Conservation (phyloP, 2,329 filamentous ascomycete species). For the Pseudocercospora fijiensis region DNA sequence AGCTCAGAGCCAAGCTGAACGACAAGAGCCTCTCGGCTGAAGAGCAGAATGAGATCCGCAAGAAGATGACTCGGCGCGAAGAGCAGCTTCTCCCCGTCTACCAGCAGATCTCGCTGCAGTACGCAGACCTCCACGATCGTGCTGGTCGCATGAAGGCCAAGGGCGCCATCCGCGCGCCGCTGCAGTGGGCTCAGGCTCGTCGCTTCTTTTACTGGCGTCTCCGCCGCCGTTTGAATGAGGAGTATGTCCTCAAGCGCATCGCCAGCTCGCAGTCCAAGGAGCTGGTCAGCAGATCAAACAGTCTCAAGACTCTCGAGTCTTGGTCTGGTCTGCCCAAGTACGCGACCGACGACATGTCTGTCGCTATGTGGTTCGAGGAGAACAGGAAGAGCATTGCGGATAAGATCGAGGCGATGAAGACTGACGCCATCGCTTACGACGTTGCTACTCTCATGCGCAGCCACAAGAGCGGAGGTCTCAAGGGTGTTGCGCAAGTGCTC, state of each 20-base stretch:
- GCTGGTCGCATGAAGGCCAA: constrained; percentile 98
- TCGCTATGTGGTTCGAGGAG: constrained; percentile 94
- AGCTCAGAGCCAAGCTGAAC: constrained; percentile 75
- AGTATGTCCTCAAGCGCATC: constrained; percentile 94
- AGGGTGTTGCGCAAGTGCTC: constrained; percentile 81
- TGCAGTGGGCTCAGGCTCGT: constrained; percentile 84
- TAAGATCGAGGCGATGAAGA: constrained; percentile 82
- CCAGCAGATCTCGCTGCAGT: constrained; percentile 91
- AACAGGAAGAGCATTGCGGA: constrained; percentile 78
- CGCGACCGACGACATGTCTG: constrained; percentile 73
- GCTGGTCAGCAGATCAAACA: constrained; percentile 45
- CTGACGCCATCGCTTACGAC: constrained; percentile 67
- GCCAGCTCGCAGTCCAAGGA: constrained; percentile 48
- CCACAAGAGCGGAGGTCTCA: constrained; percentile 69
- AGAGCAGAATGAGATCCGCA: constrained; percentile 74
- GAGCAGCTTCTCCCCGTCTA: constrained; percentile 89
- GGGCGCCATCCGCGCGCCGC: constrained; percentile 78
- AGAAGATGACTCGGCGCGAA: constrained; percentile 80
- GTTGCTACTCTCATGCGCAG: constrained; percentile 67
- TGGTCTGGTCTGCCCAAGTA: constrained; percentile 81
- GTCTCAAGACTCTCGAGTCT: constrained; percentile 73
- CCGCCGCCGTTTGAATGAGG: constrained; percentile 92
- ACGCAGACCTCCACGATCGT: constrained; percentile 94
- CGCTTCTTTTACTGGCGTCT: constrained; percentile 99
- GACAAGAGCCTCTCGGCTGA: constrained; percentile 69